Conservation (phyloP, 257 asterid species). For the Anisodus tanguticus region DNA sequence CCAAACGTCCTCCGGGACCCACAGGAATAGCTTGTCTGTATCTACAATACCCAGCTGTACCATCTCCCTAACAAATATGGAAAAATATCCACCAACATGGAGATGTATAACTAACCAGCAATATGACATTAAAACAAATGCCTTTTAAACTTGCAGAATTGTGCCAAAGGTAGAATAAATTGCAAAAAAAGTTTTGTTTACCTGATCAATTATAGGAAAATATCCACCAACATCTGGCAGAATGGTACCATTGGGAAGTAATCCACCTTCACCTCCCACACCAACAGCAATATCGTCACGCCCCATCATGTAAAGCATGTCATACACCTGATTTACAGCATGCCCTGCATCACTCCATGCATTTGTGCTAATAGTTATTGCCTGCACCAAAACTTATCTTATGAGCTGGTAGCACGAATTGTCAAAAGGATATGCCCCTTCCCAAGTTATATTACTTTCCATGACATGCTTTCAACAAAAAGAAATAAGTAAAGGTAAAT, state of each 20-base stretch:
- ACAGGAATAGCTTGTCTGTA: conserved; percentile 84
- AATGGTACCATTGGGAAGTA: conserved; percentile 68
- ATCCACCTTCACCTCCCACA: conserved; percentile 89
- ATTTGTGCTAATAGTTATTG: conserved; percentile 69
- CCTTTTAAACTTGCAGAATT: neutral
- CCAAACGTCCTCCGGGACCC: conserved; percentile 73
- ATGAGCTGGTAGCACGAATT: neutral
- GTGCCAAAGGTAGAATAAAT: neutral
- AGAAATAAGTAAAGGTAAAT: neutral
- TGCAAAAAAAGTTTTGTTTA: conserved; percentile 18
- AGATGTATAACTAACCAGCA: neutral
- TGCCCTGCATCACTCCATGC: conserved; percentile 83
- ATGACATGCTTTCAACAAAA: neutral
- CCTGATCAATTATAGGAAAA: conserved; percentile 89
- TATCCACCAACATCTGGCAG: conserved; percentile 80
- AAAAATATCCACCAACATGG: neutral
- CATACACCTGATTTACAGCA: conserved; percentile 72
- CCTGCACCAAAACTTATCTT: conserved; percentile 47
- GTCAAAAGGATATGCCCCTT: neutral
- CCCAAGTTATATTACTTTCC: neutral
- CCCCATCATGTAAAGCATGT: conserved; percentile 87
- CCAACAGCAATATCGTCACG: conserved; percentile 82
- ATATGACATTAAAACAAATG: too few species aligned
- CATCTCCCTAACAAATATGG: conserved; percentile 49
- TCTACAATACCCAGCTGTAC: conserved; percentile 83